These are phyloP conservation scores for Colletotrichum agaves DNA, from an alignment of 2,329 filamentous ascomycete genomes.

Conservation along the genomic window DNA sequence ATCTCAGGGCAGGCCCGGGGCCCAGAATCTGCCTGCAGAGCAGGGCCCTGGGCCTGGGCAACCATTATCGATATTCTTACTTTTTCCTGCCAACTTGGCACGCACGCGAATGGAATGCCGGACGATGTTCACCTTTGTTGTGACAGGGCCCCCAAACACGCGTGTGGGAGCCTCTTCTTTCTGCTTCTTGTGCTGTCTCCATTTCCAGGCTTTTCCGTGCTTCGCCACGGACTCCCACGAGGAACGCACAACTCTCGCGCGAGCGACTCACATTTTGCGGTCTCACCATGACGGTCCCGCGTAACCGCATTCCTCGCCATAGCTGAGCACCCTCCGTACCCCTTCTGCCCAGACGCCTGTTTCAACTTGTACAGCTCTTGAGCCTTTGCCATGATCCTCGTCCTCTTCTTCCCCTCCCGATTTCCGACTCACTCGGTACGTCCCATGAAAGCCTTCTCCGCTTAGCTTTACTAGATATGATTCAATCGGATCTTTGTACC, in stretches of 20 bases:
- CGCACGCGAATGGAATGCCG: constrained; percentile 23
- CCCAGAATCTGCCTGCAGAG: not conserved
- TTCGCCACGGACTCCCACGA: constrained; percentile 26
- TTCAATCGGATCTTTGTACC: constrained; percentile 24
- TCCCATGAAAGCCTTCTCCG: not conserved
- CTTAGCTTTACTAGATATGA: constrained; percentile 4
- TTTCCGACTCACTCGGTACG: not conserved
- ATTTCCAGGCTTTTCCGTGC: not conserved
- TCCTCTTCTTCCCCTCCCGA: not conserved
- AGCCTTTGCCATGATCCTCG: not conserved
- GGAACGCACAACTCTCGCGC: constrained; percentile 33
- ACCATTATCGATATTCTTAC: constrained; percentile 10
- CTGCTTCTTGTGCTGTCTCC: not conserved
- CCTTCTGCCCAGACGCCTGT: not conserved
- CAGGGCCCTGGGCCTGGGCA: not conserved
- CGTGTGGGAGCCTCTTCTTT: constrained; percentile 1
- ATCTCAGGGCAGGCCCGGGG: not conserved
- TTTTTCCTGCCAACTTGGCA: constrained; percentile 14
- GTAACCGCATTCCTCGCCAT: constrained; percentile 29
- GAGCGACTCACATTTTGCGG: constrained; percentile 9
- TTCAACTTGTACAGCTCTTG: not conserved
- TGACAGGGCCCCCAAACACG: constrained; percentile 12
- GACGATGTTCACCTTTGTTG: constrained; percentile 7
- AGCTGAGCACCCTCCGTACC: constrained; percentile 10
- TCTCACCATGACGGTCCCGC: constrained; percentile 23